Evolutionary conservation across 768 basidiomycete species (phyloP), one percentile per base, ranked within the genome.

Genomic region (Hortiboletus flavorubellus): DNA sequence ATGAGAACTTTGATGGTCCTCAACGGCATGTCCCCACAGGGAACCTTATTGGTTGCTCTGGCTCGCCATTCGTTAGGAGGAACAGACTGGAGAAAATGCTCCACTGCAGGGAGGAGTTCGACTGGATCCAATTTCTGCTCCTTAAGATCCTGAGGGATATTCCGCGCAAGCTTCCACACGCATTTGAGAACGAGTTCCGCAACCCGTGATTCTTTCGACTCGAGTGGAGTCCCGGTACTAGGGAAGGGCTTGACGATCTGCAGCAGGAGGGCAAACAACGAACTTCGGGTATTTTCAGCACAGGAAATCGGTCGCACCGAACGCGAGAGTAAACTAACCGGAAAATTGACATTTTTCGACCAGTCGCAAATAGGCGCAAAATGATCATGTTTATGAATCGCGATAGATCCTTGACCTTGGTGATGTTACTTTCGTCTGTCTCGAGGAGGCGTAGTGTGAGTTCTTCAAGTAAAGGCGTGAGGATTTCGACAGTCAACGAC

Each of bases 341-440:
- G 75, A 96, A 96, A 51, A 95, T 87, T 0, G 93, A 87, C 81
- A 93, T 93, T 54, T 90, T 80, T 59, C 93, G 80, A 15, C 90
- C 89, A 10, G 93, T 93, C 34, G 93, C 89, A 74, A 99, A 96
- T 51, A 97, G 70, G 33, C 95, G 87, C 54, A 99, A 76, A 58
- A 98, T 89, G 54, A 98, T 94, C 91, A 98, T 95, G 72, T 99
- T 99, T 74, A 99, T 95, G 72, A 97, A 98, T 47, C 91, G 85
- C 6, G 93, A 94, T 54, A 98, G 67, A 67, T 98, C 97, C 67
- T 94, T 93, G 40, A 97, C 84, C 66, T 93, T 89, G 68, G 83
- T 84, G 45, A 89, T 81, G 15, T 79, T 72, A 60, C 85, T 92
- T 63, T 94, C 91, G 66, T 98, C 96, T 30, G 96, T 98, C 69